phyloP scores from a whole-genome alignment of 331 rosid species.

The Acacia concinna region DNA sequence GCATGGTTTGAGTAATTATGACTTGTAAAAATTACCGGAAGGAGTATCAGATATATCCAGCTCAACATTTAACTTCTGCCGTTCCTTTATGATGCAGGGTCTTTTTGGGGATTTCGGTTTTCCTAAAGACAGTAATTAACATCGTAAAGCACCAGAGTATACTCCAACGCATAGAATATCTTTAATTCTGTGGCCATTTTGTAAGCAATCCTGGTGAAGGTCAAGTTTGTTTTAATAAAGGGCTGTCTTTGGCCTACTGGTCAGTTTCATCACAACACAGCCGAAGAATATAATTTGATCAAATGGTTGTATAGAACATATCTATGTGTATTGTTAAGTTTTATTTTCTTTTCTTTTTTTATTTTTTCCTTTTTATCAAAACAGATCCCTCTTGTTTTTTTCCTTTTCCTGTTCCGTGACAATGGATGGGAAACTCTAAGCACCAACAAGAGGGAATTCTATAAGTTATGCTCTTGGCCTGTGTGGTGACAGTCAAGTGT shows the following conservation, averaged over 20 bases:
- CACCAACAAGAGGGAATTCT: neutral
- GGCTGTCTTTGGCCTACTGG: neutral
- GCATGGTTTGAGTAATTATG: no score
- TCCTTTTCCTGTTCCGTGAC: no score
- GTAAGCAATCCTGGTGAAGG: conserved; percentile 35
- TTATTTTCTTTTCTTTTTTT: neutral
- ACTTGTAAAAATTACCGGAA: no score
- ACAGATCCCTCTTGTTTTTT: neutral
- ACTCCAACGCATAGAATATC: conserved; percentile 14
- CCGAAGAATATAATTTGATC: conserved; percentile 33
- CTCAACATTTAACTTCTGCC: neutral
- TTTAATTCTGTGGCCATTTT: conserved; percentile 16
- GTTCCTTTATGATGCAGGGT: conserved; percentile 55
- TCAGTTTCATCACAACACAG: conserved; percentile 23
- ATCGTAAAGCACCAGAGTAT: conserved; percentile 40
- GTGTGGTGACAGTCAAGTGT: no score
- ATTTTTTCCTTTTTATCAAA: neutral
- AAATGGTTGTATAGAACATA: conserved; percentile 28
- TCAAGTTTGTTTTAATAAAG: conserved; percentile 8
- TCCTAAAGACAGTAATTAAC: conserved; percentile 40
- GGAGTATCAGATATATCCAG: conserved; percentile 2
- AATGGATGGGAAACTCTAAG: neutral
- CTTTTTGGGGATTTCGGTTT: conserved; percentile 77
- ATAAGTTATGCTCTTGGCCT: neutral
- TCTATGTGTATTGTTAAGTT: conserved; percentile 29